Base-by-base conservation (phyloP, 805 yeast genomes). In the Candida ulmi region DNA sequence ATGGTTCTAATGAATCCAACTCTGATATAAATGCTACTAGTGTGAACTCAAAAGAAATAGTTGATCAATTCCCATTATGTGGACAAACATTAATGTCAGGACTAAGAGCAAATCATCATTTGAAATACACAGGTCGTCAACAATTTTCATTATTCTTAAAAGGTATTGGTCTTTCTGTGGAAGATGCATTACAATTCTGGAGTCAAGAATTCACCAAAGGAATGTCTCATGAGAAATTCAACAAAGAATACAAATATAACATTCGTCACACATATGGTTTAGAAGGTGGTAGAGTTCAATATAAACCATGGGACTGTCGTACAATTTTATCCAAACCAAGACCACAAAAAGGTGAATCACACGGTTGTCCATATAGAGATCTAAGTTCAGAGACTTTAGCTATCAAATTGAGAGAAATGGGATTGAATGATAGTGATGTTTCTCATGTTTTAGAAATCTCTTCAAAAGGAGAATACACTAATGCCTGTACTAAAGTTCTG, bases 311-410 rank as follows among this genome's bases (percentile, higher is more conserved):
- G 82, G 84, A 81, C 56, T 93, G 97, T 66, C 74, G 78, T 30
- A 78, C 82, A 2, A 87, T 93, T 31, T 61, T 87, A 42, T 69
- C 78, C 21, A 80, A 80, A 49, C 87, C 88, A 8, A 74, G 80
- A 46, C 88, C 95, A 0, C 66, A 68, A 11, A 69, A 72, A 35
- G 72, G 71, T 31, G 95, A 90, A 49, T 74, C 66, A 43, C 96
- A 91, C 57, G 99, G 99, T 2, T 91, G 98, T 61, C 97, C 98
- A 5, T 93, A 85, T 62, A 68, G 95, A 39, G 91, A 84, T 52
- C 66, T 84, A 52, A 69, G 74, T 11, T 57, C 74, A n/a, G 95
- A 86, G 33, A 71, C 74, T 38, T 66, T 93, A 36, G 68, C 73
- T 7, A 48, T 52, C 3, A 75, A 76, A 44, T 66, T 93, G 47